Base-by-base conservation (phyloP, 331 rosid species). In the Erythrophleum ivorense region DNA sequence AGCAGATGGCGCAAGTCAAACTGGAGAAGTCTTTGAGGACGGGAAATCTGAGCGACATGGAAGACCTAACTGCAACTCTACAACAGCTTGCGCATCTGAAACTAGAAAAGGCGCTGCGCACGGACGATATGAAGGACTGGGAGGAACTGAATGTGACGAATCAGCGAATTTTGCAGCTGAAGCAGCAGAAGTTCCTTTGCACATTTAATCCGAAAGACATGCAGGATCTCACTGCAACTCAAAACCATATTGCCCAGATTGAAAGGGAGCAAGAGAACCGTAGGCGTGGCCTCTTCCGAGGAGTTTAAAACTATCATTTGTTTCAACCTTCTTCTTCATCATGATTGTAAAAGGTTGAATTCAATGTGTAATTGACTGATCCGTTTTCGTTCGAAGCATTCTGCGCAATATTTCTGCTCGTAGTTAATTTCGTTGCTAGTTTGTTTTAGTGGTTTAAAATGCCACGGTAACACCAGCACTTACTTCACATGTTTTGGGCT, bases 31-130 rank as follows among this genome's bases (percentile, higher is more conserved):
- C 55, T 10, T 60, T 80, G 3, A 75, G 48, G 31, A 84, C 75
- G 1, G 81, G 84, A 6, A 43, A 9, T 7, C 3, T 76, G 29
- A 54, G 0, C 0, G 82, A 84, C 80, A 45, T 77, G 77, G 87
- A 71, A 6, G 87, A 84, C 0, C 19, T 84, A 0, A 45, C 59
- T 45, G 60, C 19, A 3, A 14, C 82, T 29, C 0, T 77, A 68
- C 8, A 45, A 0, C 34, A 80, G n/a, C 87, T 84, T 15, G 87
- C 34, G 0, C 57, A 80, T 1, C 16, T 84, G 24, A 84, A 84
- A 63, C 29, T 80, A 76, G 87, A 80, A 59, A 80, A 76, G 73
- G 85, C 87, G 0, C n/a, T 73, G 21, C 54, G 57, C 3, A 14
- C 85, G 1, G 49, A 80, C 29, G 80, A 76, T 11, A n/a, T 24